These are phyloP conservation scores for Lactuca saligna DNA, from an alignment of 129 eudicot species.

Conservation along the genomic window DNA sequence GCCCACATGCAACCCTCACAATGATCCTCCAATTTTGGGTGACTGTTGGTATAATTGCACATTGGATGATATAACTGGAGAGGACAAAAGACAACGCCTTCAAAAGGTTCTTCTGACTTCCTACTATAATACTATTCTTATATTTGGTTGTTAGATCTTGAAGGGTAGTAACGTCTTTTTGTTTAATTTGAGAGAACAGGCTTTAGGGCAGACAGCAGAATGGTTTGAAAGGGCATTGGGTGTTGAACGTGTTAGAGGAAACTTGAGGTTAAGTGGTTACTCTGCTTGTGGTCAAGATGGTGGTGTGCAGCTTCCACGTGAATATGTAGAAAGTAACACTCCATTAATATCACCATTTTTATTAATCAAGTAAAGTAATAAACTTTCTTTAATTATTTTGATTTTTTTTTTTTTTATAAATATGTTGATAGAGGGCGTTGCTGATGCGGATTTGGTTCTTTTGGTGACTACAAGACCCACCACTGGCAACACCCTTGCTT, in stretches of 20 bases:
- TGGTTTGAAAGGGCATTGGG: slow-evolving; percentile 91
- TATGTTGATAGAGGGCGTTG: slow-evolving; percentile 71
- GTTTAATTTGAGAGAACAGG: slow-evolving; percentile 41
- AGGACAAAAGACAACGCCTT: slow-evolving; percentile 85
- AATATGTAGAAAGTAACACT: slow-evolving; percentile 78
- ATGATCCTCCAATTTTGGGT: slow-evolving; percentile 76
- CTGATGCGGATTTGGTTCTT: slow-evolving; percentile 93
- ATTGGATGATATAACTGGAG: slow-evolving; percentile 78
- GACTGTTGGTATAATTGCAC: slow-evolving; percentile 99
- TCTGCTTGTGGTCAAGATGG: slow-evolving; percentile 99
- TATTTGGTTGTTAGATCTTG: background rate
- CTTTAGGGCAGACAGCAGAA: slow-evolving; percentile 91
- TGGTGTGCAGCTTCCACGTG: slow-evolving; percentile 97
- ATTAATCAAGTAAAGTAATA: background rate
- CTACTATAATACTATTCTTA: background rate
- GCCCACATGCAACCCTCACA: slow-evolving; percentile 79
- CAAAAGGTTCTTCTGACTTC: slow-evolving; percentile 51
- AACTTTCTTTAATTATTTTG: too few species aligned
- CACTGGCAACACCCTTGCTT: slow-evolving; percentile 94
- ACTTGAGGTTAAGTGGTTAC: slow-evolving; percentile 92
- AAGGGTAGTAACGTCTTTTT: background rate
- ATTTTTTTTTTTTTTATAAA: too few species aligned
- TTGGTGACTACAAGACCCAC: slow-evolving; percentile 97
- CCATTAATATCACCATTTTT: background rate
- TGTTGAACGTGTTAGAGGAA: slow-evolving; percentile 93